These are phyloP conservation scores for Leccinum fuscescens DNA, from an alignment of 1,284 basidiomycete genomes.

Conservation along the genomic window DNA sequence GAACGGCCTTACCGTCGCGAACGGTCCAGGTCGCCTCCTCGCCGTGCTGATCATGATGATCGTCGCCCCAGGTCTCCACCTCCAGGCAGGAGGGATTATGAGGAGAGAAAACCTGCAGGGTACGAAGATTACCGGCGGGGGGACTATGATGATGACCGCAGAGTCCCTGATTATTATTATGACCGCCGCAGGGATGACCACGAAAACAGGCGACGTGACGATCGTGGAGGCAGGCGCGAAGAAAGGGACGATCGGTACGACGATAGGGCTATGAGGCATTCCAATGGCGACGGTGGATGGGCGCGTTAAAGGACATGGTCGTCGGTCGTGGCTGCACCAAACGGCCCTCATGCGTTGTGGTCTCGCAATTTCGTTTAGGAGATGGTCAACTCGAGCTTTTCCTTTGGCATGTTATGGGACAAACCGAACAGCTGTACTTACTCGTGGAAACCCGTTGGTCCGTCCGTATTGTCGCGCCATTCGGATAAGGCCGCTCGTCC, in stretches of 20 bases:
- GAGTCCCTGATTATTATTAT: constrained; percentile 74
- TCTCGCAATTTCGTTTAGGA: constrained; percentile 39
- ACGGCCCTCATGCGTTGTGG: constrained; percentile 45
- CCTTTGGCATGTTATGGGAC: constrained; percentile 39
- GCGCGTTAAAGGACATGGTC: constrained; percentile 50
- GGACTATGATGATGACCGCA: constrained; percentile 69
- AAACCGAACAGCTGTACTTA: constrained; percentile 41
- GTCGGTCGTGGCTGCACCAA: constrained; percentile 41
- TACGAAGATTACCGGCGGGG: constrained; percentile 79
- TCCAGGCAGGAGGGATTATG: constrained; percentile 62
- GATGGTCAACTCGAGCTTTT: constrained; percentile 40
- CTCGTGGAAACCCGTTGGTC: constrained; percentile 40
- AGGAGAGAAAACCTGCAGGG: constrained; percentile 81
- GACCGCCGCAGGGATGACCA: constrained; percentile 74
- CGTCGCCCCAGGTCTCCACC: constrained; percentile 79
- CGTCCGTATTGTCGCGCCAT: constrained; percentile 30
- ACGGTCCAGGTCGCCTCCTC: constrained; percentile 70
- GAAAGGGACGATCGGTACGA: constrained; percentile 77
- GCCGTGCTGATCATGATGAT: constrained; percentile 62
- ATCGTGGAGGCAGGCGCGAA: constrained; percentile 61
- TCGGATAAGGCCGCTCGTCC: constrained; percentile 32
- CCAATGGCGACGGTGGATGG: constrained; percentile 75
- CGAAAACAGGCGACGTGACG: constrained; percentile 62
- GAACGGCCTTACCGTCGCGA: constrained; percentile 50
- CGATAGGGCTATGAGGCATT: constrained; percentile 64